Conservation (phyloP, 768 basidiomycete genomes). For the Suillus lakei region DNA sequence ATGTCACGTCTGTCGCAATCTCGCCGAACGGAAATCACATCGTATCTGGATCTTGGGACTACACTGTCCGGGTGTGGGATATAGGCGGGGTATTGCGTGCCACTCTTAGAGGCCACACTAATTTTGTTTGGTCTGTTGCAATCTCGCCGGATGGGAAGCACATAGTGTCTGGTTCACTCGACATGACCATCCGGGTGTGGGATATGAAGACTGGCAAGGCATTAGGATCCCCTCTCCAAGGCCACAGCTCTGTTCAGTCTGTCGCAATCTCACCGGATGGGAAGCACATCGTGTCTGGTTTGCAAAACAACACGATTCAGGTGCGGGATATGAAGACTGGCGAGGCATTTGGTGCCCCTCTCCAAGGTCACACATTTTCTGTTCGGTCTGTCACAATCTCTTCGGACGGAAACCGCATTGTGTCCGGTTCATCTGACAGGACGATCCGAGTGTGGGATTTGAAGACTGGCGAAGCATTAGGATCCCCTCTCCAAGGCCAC, state of each 20-base stretch:
- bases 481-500: too few species aligned
- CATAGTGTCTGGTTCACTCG: too few species aligned
- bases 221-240: background rate
- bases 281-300: constrained; percentile 5
- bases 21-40: background rate
- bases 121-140: too few species aligned
- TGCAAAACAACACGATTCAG: background rate
- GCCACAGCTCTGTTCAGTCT: background rate
- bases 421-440: too few species aligned
- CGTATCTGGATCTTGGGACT: background rate
- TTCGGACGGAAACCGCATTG: too few species aligned
- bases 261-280: constrained; percentile 6
- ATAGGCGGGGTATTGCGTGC: too few species aligned
- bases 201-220: background rate
- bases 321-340: constrained; percentile 7
- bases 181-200: too few species aligned
- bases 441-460: too few species aligned
- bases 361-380: constrained; percentile 3
- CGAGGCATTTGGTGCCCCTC: background rate
- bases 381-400: too few species aligned
- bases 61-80: constrained; percentile 16
- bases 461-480: too few species aligned
- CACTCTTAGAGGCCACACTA: too few species aligned
- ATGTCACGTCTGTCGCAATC: background rate
- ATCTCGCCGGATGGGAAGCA: too few species aligned